These are phyloP conservation scores for Cucurbita moschata DNA, from an alignment of 306 rosid species.

Conservation along the genomic window DNA sequence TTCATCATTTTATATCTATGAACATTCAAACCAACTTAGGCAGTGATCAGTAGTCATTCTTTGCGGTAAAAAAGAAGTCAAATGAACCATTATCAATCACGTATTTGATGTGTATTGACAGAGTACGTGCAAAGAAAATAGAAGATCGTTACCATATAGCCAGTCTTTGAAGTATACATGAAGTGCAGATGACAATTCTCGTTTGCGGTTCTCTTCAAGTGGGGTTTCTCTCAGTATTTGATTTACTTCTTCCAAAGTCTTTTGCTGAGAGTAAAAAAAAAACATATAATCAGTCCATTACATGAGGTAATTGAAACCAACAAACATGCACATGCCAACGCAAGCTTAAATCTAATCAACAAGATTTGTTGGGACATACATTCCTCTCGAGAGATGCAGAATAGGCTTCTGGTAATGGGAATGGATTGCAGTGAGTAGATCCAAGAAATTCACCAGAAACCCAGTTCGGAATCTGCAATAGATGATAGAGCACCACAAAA, in stretches of 20 bases:
- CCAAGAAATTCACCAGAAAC: constrained; percentile 49
- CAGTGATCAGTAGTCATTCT: not conserved
- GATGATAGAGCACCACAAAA: constrained; percentile 10
- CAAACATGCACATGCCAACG: not conserved
- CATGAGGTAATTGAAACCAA: not conserved
- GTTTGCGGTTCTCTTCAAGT: constrained; percentile 74
- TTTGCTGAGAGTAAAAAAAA: constrained; percentile 32
- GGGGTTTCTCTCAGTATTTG: constrained; percentile 71
- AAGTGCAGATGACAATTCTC: constrained; percentile 80
- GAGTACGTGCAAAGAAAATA: not conserved
- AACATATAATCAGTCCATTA: constrained; percentile 5
- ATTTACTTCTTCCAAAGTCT: constrained; percentile 57
- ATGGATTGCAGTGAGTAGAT: constrained; percentile 68
- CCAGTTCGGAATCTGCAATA: constrained; percentile 77
- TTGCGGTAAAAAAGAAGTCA: not conserved
- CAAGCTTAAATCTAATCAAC: not conserved
- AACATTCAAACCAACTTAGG: not conserved
- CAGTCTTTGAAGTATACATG: constrained; percentile 91
- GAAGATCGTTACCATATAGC: constrained; percentile 58
- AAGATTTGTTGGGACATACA: constrained; percentile 27
- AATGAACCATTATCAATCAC: not conserved
- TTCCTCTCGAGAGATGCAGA: constrained; percentile 56
- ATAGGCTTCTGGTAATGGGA: constrained; percentile 64
- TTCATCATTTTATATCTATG: not conserved
- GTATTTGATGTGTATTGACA: not conserved